Percentiles rank a stretch among this genome's conserved stretches.
Conservation (phyloP, 176 grass and related monocot genomes). For the Rhynchospora tenuis region DNA sequence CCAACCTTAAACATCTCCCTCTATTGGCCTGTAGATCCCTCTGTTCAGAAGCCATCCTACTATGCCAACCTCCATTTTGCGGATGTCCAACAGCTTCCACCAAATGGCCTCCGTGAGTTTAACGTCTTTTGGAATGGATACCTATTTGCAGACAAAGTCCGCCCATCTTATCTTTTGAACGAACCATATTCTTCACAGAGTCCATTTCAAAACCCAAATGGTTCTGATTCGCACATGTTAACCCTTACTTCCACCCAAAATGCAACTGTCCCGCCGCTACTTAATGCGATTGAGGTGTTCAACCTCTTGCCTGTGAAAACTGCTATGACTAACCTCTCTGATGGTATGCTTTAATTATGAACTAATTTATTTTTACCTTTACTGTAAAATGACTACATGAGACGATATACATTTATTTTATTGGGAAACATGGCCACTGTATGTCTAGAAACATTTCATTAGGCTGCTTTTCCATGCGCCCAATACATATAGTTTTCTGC, state of each 20-base stretch:
- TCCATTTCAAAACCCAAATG: background rate
- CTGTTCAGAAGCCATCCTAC: background rate
- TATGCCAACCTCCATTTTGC: background rate
- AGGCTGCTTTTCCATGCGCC: background rate
- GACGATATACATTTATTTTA: background rate
- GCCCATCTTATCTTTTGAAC: background rate
- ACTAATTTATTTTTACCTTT: background rate
- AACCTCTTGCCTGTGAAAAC: conserved; percentile 4
- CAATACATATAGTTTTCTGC: background rate
- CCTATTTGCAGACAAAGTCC: background rate
- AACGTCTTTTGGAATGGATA: background rate
- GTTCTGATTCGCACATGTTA: background rate
- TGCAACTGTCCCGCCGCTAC: conserved; percentile 1
- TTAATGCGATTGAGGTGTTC: conserved; percentile 13
- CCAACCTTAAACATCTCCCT: background rate
- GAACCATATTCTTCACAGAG: background rate
- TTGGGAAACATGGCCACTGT: background rate
- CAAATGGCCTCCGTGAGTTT: conserved; percentile 6
- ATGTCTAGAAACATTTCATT: background rate
- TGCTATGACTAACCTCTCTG: conserved; percentile 1
- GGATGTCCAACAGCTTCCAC: background rate
- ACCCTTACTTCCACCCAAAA: background rate
- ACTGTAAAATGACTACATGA: background rate
- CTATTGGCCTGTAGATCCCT: background rate
- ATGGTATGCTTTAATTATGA: background rate